A percentile compares a stretch with the other conserved stretches of the same genome.
phyloP scores from a whole-genome alignment of 2,329 filamentous ascomycete species.

The Proliferodiscus dingleyae region DNA sequence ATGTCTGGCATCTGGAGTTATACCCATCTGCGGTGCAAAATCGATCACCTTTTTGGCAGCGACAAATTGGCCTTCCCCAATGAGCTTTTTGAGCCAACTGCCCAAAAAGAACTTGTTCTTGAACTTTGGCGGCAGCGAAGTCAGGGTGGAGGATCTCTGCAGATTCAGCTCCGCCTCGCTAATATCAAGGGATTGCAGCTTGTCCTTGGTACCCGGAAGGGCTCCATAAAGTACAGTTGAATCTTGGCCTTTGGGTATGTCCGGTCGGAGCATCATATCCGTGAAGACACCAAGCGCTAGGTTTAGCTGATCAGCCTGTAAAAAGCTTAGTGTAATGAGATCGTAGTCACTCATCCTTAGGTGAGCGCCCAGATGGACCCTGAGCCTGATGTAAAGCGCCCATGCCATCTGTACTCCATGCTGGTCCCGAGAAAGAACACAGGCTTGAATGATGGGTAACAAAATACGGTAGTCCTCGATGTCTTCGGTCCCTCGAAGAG shows the following conservation, averaged over 20 bases:
- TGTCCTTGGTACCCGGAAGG: slow-evolving; percentile 5
- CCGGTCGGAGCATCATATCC: slow-evolving; percentile 68
- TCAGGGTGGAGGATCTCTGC: slow-evolving; percentile 30
- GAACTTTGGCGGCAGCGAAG: slow-evolving; percentile 46
- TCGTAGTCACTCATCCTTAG: slow-evolving; percentile 76
- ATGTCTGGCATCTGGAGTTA: slow-evolving; percentile 67
- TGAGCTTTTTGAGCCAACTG: slow-evolving; percentile 82
- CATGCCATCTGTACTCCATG: slow-evolving; percentile 55
- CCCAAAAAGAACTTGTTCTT: slow-evolving; percentile 78
- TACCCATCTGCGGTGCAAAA: slow-evolving; percentile 66
- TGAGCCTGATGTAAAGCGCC: slow-evolving; percentile 61
- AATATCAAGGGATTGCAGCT: slow-evolving; percentile 18
- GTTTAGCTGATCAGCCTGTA: slow-evolving; percentile 59
- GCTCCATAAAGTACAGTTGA: slow-evolving; percentile 21
- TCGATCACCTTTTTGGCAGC: slow-evolving; percentile 69
- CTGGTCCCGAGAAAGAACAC: slow-evolving; percentile 44
- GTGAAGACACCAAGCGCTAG: slow-evolving; percentile 73
- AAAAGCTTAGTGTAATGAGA: slow-evolving; percentile 63
- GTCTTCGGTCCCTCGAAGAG: slow-evolving; percentile 41
- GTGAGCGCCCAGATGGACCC: slow-evolving; percentile 50
- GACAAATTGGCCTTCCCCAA: slow-evolving; percentile 65
- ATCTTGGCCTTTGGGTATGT: slow-evolving; percentile 11
- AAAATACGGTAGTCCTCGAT: slow-evolving; percentile 51
- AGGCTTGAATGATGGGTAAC: slow-evolving; percentile 65
- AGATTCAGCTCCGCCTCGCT: slow-evolving; percentile 29